These are phyloP conservation scores for Cryptosporidium ubiquitum DNA, from an alignment of 169 alveolate species.

Conservation along the genomic window DNA sequence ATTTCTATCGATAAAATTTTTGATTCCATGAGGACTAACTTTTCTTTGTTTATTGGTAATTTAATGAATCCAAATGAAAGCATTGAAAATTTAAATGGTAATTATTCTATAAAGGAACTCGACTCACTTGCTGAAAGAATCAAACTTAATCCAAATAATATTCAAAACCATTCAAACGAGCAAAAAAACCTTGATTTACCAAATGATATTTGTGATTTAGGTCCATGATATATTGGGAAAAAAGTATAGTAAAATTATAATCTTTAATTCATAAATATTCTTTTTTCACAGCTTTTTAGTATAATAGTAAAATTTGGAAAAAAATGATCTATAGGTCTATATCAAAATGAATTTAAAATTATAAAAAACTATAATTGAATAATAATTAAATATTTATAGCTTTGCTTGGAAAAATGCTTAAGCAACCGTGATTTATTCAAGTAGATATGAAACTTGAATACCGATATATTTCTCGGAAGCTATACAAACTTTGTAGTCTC, in stretches of 20 bases:
- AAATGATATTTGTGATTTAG: constrained; percentile 47
- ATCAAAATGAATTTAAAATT: no score
- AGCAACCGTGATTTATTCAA: background rate
- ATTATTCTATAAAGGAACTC: constrained; percentile 34
- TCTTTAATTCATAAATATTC: background rate
- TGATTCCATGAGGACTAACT: background rate
- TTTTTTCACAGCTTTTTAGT: no score
- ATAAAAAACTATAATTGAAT: no score
- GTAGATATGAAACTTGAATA: constrained; percentile 2
- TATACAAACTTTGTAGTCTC: constrained; percentile 8
- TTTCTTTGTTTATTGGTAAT: background rate
- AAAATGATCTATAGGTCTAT: no score
- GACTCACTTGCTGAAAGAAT: constrained; percentile 56
- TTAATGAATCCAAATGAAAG: background rate
- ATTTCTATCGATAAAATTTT: constrained; percentile 20
- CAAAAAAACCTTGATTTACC: background rate
- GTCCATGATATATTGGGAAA: background rate
- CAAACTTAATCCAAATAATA: background rate
- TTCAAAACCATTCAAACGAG: background rate
- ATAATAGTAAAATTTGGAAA: no score
- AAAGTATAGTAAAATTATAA: background rate
- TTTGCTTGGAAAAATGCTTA: background rate
- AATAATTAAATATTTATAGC: no score
- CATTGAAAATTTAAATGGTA: constrained; percentile 4
- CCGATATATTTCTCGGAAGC: constrained; percentile 43